Percentiles rank a stretch among this genome's conserved stretches.
Conservation (phyloP, 805 yeast genomes). For the Ogataea nakhonphanomensis region DNA sequence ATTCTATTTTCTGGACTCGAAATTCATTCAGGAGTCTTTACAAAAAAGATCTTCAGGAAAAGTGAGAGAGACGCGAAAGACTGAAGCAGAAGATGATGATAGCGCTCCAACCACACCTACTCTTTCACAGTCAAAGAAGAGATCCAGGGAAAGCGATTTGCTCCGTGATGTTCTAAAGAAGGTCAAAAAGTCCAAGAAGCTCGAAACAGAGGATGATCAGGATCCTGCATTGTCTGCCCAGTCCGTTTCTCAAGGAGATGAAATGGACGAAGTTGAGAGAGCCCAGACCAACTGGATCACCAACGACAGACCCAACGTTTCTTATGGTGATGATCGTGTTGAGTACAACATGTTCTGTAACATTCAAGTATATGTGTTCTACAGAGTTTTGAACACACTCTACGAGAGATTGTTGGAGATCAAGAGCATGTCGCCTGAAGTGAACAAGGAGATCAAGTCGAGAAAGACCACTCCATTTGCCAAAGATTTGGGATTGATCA, state of each 20-base stretch:
- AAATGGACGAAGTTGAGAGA: conserved; percentile 31
- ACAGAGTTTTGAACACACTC: conserved; percentile 78
- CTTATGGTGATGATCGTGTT: conserved; percentile 39
- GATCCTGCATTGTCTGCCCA: conserved; percentile 13
- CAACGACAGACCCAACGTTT: conserved; percentile 25
- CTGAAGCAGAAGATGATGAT: conserved; percentile 24
- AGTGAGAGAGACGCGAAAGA: conserved; percentile 23
- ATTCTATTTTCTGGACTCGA: conserved; percentile 62
- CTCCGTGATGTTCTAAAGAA: conserved; percentile 57
- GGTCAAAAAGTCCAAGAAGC: conserved; percentile 32
- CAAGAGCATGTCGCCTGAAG: conserved; percentile 66
- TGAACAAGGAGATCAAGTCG: conserved; percentile 64
- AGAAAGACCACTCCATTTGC: conserved; percentile 75
- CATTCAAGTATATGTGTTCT: conserved; percentile 82
- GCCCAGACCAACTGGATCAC: conserved; percentile 35
- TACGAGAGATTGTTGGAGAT: conserved; percentile 79
- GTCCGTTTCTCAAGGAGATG: conserved; percentile 15
- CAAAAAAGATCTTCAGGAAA: conserved; percentile 32
- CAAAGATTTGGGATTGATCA: conserved; percentile 74
- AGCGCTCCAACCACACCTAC: conserved; percentile 18
- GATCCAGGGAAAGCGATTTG: conserved; percentile 55
- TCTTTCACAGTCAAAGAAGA: conserved; percentile 36
- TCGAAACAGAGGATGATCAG: conserved; percentile 22
- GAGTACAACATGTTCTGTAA: conserved; percentile 81
- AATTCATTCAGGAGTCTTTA: conserved; percentile 42